Evolutionary conservation across 306 rosid species (phyloP).

Genomic region (Fagus sylvatica): DNA sequence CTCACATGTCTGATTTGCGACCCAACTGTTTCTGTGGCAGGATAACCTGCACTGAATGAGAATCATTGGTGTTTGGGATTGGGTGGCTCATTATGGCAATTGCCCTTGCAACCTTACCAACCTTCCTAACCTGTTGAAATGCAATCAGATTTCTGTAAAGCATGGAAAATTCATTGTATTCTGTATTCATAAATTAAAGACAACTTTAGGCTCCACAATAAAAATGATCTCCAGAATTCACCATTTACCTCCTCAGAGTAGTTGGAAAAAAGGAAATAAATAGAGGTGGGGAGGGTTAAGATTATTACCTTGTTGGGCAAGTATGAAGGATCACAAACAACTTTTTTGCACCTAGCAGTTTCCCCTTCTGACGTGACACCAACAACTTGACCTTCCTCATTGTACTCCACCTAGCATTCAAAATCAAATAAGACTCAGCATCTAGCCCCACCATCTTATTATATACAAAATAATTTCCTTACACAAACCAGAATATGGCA

Average conservation of each 20-base stretch:
- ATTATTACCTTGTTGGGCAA: conserved; percentile 73
- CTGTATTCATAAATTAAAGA: neutral
- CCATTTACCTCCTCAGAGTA: neutral
- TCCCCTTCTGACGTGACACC: conserved; percentile 99
- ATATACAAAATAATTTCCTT: conserved; percentile 5
- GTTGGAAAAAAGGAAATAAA: neutral
- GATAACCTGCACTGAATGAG: conserved; percentile 90
- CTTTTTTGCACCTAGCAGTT: conserved; percentile 91
- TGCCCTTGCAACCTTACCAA: conserved; percentile 96
- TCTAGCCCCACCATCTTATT: neutral
- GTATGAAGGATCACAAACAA: conserved; percentile 97
- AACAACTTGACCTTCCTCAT: conserved; percentile 74
- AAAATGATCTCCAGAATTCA: neutral
- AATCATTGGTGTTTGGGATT: conserved; percentile 82
- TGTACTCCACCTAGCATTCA: conserved; percentile 81
- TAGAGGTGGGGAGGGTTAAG: neutral
- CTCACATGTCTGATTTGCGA: conserved; percentile 98
- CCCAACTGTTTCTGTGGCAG: conserved; percentile 97
- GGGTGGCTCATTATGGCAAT: conserved; percentile 97
- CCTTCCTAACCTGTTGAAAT: conserved; percentile 83
- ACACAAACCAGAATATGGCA: conserved; percentile 14
- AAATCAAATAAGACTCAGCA: conserved; percentile 14
- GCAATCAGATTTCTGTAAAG: conserved; percentile 22
- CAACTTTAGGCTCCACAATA: neutral
- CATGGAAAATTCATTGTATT: conserved; percentile 1